Conservation (phyloP, 305 asterid species). For the Fraxinus paxiana region DNA sequence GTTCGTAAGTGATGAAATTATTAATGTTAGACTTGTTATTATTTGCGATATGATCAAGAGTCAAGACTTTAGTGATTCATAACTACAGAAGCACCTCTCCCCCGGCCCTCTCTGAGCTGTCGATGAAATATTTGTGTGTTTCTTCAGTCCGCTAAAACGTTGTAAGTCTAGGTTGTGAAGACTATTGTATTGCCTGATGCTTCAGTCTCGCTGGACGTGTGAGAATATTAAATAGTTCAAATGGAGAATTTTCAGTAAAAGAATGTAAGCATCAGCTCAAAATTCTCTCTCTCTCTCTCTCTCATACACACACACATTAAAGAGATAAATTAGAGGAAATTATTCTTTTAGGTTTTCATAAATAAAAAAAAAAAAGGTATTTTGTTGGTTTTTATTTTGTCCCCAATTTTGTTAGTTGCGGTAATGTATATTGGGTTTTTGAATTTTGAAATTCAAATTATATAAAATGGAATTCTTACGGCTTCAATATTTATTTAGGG, state of each 20-base stretch:
- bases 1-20: not conserved
- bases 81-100: not conserved
- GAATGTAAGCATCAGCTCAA: too few relatives aligned
- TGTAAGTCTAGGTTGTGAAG: not conserved
- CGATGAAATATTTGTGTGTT: not conserved
- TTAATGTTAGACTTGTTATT: not conserved
- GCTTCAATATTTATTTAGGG: not conserved
- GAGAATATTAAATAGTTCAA: not conserved
- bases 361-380: not conserved
- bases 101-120: not conserved
- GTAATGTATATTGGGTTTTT: not conserved
- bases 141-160: not conserved
- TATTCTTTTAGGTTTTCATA: not conserved
- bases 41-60: not conserved
- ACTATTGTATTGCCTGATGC: not conserved
- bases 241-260: not conserved
- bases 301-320: too few relatives aligned
- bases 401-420: not conserved
- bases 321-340: not conserved
- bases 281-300: too few relatives aligned
- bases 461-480: not conserved
- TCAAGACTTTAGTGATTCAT: not conserved
- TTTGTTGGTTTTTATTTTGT: not conserved
- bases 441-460: not conserved
- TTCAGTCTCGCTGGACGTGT: not conserved